A percentile compares a stretch with the other conserved stretches of the same genome.
These are phyloP conservation scores for Zasmidium angulare DNA, from an alignment of 2,329 filamentous ascomycete species.

Conservation along the genomic window DNA sequence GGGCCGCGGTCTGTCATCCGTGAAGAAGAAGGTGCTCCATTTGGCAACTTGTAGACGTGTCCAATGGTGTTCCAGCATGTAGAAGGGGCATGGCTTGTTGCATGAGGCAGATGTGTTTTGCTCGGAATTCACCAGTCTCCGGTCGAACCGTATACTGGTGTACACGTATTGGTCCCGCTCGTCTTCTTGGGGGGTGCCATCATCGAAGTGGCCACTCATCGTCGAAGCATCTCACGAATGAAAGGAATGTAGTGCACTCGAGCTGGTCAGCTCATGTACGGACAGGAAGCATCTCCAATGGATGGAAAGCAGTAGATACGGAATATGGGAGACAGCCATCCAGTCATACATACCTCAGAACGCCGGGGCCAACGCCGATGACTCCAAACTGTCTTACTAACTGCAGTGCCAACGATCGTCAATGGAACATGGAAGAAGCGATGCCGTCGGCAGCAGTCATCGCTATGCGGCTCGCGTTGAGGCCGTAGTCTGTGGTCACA, in stretches of 20 bases:
- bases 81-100: slow-evolving; percentile 38
- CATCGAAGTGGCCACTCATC: slow-evolving; percentile 24
- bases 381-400: slow-evolving; percentile 1
- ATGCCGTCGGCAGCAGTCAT: background rate
- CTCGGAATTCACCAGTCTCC: slow-evolving; percentile 47
- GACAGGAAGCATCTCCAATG: background rate
- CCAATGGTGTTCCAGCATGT: slow-evolving; percentile 39
- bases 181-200: slow-evolving; percentile 7
- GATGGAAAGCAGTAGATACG: background rate
- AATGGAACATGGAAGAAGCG: background rate
- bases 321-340: background rate
- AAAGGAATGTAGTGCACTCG: background rate
- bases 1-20: slow-evolving; percentile 65
- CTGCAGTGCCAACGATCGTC: background rate
- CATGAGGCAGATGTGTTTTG: slow-evolving; percentile 31
- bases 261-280: background rate
- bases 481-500: background rate
- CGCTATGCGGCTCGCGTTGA: background rate
- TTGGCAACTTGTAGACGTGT: slow-evolving; percentile 44
- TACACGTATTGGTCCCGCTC: slow-evolving; percentile 22
- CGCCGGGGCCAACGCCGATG: background rate
- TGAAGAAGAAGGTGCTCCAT: slow-evolving; percentile 63
- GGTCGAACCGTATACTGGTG: slow-evolving; percentile 60
- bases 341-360: background rate
- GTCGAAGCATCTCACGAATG: slow-evolving; percentile 6